Evolutionary conservation across 2,329 filamentous ascomycete species (phyloP).

Genomic region (Phialemonium atrogriseum): DNA sequence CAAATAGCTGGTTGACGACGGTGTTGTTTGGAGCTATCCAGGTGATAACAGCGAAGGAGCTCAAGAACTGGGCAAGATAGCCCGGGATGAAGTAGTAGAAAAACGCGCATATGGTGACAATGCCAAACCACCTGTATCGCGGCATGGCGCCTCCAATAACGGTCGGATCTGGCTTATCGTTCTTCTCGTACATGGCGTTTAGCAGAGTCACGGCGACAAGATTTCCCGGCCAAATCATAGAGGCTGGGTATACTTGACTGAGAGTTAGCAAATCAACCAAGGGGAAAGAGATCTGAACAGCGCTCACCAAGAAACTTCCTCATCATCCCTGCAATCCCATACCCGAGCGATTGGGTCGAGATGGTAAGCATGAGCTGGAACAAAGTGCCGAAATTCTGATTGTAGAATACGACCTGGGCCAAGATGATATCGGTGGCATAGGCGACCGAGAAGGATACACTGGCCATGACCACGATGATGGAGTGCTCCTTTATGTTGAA

Average conservation of each 20-base stretch:
- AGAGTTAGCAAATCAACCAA: conserved; percentile 1
- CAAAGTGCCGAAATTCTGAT: conserved; percentile 56
- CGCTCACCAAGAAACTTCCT: conserved; percentile 50
- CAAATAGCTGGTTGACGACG: conserved; percentile 65
- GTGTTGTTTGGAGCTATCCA: conserved; percentile 64
- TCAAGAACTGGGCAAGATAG: conserved; percentile 60
- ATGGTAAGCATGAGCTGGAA: conserved; percentile 61
- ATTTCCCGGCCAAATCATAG: conserved; percentile 68
- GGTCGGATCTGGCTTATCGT: conserved; percentile 38
- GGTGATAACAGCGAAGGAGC: conserved; percentile 62
- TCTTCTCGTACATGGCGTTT: conserved; percentile 62
- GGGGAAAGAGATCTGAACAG: not conserved
- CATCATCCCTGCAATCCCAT: conserved; percentile 61
- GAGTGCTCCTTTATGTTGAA: conserved; percentile 66
- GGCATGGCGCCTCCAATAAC: conserved; percentile 57
- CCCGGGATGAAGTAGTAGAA: conserved; percentile 63
- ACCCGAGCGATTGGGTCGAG: conserved; percentile 61
- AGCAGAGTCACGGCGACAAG: conserved; percentile 60
- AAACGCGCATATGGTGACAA: conserved; percentile 49
- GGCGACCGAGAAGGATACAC: conserved; percentile 60
- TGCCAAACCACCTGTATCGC: conserved; percentile 56
- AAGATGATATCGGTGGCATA: conserved; percentile 70
- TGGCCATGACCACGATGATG: conserved; percentile 63
- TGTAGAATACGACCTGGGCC: conserved; percentile 64
- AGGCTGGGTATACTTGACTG: conserved; percentile 47